Evolutionary conservation across 768 basidiomycete genomes (phyloP).

Genomic region (Suillus paluster): DNA sequence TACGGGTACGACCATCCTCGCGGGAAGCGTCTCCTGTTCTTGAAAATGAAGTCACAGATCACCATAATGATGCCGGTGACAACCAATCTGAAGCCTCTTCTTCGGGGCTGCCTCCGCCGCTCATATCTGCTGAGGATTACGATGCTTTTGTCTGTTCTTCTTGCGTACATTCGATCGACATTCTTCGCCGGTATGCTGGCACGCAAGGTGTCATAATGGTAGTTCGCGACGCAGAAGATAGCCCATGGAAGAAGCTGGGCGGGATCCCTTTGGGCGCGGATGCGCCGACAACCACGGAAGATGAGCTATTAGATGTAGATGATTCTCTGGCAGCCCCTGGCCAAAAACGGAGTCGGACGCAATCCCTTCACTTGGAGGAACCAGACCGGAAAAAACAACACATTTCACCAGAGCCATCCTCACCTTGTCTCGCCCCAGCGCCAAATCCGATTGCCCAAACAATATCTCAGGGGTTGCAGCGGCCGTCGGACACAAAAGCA

Average conservation of each 20-base stretch:
- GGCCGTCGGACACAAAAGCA: conserved; percentile 15
- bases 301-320: conserved; percentile 29
- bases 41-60: conserved; percentile 4
- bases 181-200: conserved; percentile 67
- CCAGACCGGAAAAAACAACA: conserved; percentile 49
- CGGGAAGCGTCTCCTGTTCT: conserved; percentile 43
- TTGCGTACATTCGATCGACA: conserved; percentile 62
- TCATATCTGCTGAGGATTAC: conserved; percentile 71
- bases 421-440: conserved; percentile 61
- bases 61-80: conserved; percentile 46
- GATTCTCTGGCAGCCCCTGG: conserved; percentile 33
- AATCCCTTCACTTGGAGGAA: conserved; percentile 31
- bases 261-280: conserved; percentile 16
- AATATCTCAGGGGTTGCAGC: conserved; percentile 40
- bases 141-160: conserved; percentile 74
- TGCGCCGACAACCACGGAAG: conserved; percentile 14
- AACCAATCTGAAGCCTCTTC: conserved; percentile 65
- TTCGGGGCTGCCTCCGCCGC: conserved; percentile 66
- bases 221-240: conserved; percentile 49
- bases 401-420: conserved; percentile 40
- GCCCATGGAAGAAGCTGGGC: conserved; percentile 59
- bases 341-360: conserved; percentile 51
- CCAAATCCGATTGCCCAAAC: conserved; percentile 48
- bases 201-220: conserved; percentile 72
- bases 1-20: conserved; percentile 65